Conservation (phyloP, 2,329 filamentous ascomycete species). For the Ophiostoma pallidulum region DNA sequence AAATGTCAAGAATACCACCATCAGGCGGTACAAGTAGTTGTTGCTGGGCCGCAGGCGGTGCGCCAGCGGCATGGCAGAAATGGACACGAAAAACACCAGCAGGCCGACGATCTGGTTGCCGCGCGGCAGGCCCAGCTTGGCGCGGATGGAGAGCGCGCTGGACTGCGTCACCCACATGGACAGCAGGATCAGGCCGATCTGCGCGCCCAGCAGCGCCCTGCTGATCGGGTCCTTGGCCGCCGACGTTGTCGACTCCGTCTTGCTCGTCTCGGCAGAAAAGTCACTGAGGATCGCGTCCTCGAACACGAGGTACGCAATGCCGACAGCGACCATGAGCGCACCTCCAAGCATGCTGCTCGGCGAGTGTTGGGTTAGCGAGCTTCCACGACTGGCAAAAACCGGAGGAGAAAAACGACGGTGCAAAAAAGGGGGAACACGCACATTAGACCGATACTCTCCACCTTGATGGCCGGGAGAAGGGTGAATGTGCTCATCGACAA, state of each 20-base stretch:
- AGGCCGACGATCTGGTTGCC: constrained; percentile 86
- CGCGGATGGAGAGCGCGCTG: constrained; percentile 75
- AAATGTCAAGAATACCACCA: constrained; percentile 85
- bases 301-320: constrained; percentile 68
- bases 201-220: constrained; percentile 54
- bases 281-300: constrained; percentile 53
- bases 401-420: background rate
- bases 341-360: constrained; percentile 59
- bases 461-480: constrained; percentile 75
- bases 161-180: constrained; percentile 81
- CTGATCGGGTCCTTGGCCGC: constrained; percentile 36
- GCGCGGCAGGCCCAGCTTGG: constrained; percentile 71
- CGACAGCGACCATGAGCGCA: constrained; percentile 64
- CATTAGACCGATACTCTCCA: constrained; percentile 68
- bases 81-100: constrained; percentile 61
- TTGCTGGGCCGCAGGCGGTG: constrained; percentile 71
- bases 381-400: background rate
- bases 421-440: constrained; percentile 31
- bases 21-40: constrained; percentile 82
- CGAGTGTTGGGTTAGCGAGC: background rate
- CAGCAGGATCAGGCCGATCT: constrained; percentile 69
- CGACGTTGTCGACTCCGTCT: constrained; percentile 14
- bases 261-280: constrained; percentile 26
- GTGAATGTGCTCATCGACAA: constrained; percentile 84
- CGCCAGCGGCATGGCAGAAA: constrained; percentile 64